Evolutionary conservation across 345 rosid species (phyloP).

Genomic region (Lumnitzera littorea): DNA sequence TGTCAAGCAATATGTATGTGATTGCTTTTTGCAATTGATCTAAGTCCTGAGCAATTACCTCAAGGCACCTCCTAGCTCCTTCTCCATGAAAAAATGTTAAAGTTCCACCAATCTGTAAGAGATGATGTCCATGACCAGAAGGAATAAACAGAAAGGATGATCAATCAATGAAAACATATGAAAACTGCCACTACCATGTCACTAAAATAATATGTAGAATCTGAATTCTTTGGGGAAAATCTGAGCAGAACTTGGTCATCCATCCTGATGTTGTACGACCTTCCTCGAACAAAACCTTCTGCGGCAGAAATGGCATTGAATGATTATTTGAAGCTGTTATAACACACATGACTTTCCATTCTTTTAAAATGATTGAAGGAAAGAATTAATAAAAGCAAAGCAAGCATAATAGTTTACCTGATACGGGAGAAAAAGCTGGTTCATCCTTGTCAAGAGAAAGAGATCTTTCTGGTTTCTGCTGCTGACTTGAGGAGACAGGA

Average conservation of each 20-base stretch:
- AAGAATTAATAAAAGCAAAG: neutral
- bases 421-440: conserved; percentile 37
- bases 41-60: conserved; percentile 39
- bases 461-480: conserved; percentile 33
- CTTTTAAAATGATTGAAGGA: neutral
- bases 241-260: conserved; percentile 84
- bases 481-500: conserved; percentile 36
- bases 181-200: conserved; percentile 52
- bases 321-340: conserved; percentile 24
- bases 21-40: conserved; percentile 2
- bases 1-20: conserved; percentile 6
- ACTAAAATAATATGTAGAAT: conserved; percentile 89
- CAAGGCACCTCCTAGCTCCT: conserved; percentile 85
- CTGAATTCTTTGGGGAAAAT: conserved; percentile 88
- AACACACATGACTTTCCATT: conserved; percentile 12
- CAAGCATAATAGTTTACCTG: conserved; percentile 44
- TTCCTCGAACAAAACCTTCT: conserved; percentile 90
- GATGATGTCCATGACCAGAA: conserved; percentile 12
- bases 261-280: conserved; percentile 96
- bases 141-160: neutral
- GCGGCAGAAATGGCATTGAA: conserved; percentile 58
- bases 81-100: conserved; percentile 89
- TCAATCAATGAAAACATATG: neutral
- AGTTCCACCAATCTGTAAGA: conserved; percentile 86
- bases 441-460: conserved; percentile 30